Evolutionary conservation across 1,284 basidiomycete species (phyloP), one percentile per base, ranked within the genome.

Genomic region (Melanopsichium pennsylvanicum): DNA sequence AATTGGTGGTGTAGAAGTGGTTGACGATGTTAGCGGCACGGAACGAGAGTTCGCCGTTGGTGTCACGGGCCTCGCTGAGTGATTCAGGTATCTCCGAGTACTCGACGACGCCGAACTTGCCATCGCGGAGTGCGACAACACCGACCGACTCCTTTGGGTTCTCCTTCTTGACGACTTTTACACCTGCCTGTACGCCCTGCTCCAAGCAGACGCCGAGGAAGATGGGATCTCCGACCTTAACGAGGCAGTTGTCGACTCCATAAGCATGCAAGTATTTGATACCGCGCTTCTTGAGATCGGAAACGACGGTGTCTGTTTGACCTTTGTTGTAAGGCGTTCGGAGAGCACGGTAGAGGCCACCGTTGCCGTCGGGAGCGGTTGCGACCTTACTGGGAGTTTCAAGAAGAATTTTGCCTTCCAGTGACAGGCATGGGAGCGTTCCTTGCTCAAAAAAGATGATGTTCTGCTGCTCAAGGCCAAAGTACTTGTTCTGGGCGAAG

Each of bases 231-330:
- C 93, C 95, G 52, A 99, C 92, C 68, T 89, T 88, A 73, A 97
- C 96, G 66, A 99, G 90, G 83, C 95, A 98, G 85, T 99, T 99
- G 85, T 98, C 96, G 74, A 99, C 95, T 75, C 95, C 90, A 84
- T 97, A 97, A 1, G 89, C 91, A 83, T 99, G 95, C 37, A 99
- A 86, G 83, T 94, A 97, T 60, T 88, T 86, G 77, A 97, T 85
- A 38, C 88, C 88, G 70, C 93, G 92, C 46, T 83, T 81, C 35
- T 85, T 83, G 59, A 98, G 86, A 82, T 97, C 92, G 35, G 89
- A 86, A 43, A 98, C 87, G 47, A 98, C 93, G 11, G 90, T 90
- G 43, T 82, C 85, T 12, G 52, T 49, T 22, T 43, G 16, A 13
- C 64, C 70, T 13, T 50, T 49, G 23, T 87, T 84, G 40, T 94